Evolutionary conservation across 2,329 filamentous ascomycete genomes (phyloP), one percentile per base, ranked within the genome.

Genomic region (Alternaria angustiovoidea): DNA sequence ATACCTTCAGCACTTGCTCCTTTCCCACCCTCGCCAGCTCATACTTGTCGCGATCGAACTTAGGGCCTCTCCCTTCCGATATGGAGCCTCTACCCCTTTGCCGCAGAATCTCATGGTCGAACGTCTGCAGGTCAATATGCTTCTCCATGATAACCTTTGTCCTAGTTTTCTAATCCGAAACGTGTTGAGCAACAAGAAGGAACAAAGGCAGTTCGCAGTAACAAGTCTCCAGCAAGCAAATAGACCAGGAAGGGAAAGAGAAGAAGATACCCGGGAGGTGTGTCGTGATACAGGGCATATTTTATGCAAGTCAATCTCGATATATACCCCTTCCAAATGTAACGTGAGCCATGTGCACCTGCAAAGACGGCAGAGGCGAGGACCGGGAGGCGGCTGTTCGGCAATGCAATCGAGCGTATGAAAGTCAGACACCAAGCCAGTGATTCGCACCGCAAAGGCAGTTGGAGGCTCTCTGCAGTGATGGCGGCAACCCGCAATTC

Each of bases 1-100:
- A 28, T 38, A 78, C 76, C 70, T 78, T 78, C 61, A 78, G 47
- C 20, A 77, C 75, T 51, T 77, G 70, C 58, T 75, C 59, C 51
- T 78, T 78, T 51, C 75, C 75, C 18, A 68, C 75, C 61, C 71
- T 69, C 7, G 74, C 75, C 59, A 78, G 51, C 42, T 78, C 75
- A 72, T 75, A 75, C 54, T 62, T 64, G 54, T 78, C 75, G 28
- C 66, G 64, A 46, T 78, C 75, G 36, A 75, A 75, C 2, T 71
- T 67, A 53, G 59, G 64, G 2, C 64, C 62, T 52, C 75, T 77
- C 6, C 62, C 57, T 26, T 71, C 73, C 12, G 69, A 72, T 24
- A 73, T 56, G 4, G 68, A 69, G 22, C 63, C 63, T 38, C 69
- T 71, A 11, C 57, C 61, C 53, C 72, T 62, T 14, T 63, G 54